Evolutionary conservation across 139 green algal species (phyloP).

Genomic region (Eudorina sp.): DNA sequence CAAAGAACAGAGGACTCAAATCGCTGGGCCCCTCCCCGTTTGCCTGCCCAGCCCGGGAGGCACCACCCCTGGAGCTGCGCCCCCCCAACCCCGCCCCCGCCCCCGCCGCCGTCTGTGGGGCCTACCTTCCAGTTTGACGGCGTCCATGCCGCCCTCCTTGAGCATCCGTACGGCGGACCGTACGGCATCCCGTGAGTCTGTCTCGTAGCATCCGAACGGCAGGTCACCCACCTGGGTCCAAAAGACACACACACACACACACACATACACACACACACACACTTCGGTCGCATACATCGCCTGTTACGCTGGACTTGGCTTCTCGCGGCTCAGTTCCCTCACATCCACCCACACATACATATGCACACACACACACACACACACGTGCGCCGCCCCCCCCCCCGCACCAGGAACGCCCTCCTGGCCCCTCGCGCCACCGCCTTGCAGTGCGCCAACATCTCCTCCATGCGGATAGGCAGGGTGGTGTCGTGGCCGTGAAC

Average conservation of each 20-base stretch:
- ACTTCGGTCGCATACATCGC: no score
- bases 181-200: slow-evolving; percentile 77
- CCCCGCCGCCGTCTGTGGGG: background rate
- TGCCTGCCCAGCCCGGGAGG: no score
- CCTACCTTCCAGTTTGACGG: slow-evolving; percentile 95
- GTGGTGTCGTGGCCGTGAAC: slow-evolving; percentile 99
- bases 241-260: background rate
- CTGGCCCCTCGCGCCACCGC: slow-evolving; percentile 87
- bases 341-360: no score
- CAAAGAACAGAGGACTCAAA: no score
- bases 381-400: background rate
- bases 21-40: no score
- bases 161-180: slow-evolving; percentile 87
- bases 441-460: slow-evolving; percentile 97
- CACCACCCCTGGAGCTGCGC: no score
- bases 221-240: slow-evolving; percentile 81
- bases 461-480: slow-evolving; percentile 95
- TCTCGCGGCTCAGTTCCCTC: no score
- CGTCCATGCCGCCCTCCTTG: slow-evolving; percentile 98
- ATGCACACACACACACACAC: background rate
- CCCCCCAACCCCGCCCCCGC: no score
- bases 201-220: slow-evolving; percentile 90
- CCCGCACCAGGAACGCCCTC: slow-evolving; percentile 76
- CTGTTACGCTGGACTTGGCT: no score
- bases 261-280: no score